Evolutionary conservation across 768 basidiomycete species (phyloP), one percentile per base, ranked within the genome.

Genomic region (Sporobolomyces roseus): DNA sequence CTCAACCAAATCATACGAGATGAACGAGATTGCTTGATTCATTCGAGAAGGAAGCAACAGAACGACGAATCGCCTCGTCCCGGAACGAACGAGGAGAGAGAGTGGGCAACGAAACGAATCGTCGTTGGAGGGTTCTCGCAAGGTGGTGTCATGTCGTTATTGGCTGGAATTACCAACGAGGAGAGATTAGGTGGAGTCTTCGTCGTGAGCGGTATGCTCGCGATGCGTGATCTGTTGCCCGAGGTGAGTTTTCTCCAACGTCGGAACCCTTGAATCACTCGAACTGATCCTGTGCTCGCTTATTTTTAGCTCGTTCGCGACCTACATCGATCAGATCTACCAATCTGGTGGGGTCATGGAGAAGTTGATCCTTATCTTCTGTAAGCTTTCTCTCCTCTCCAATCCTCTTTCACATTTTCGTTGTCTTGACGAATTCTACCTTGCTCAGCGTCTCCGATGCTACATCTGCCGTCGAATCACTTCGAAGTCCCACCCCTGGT

Each of bases 261-360:
- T 38, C 19, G 3, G 2, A 1, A 3, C 23, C 21, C 36, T 4
- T n/a, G 54, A 38, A n/a, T 10, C n/a, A n/a, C n/a, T 41, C 36
- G 9, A 36, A 10, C 38, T 56, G 55, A 38, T 21, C 29, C 27
- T 17, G 3, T 12, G 30, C 25, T 7, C 10, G 5, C 12, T 4
- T 25, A 19, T 6, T 3, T 23, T 10, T 48, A 72, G 66, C 59
- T 68, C 60, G 29, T 53, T 1, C 23, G 49, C 9, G 71, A 72
- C 27, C 63, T 72, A 17, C 41, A 62, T 10, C 59, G 71, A 0
- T 17, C 7, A 4, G 52, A 65, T n/a, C 17, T 72, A 6, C 71
- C 71, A 0, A 27, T 72, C n/a, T 72, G 54, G 12, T 68, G 66
- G 71, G 71, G 63, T 0, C 71, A 72, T 41, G 71, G 71, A 43